phyloP scores from a whole-genome alignment of 148 eudicot species.

The Heliamphora exappendiculata region DNA sequence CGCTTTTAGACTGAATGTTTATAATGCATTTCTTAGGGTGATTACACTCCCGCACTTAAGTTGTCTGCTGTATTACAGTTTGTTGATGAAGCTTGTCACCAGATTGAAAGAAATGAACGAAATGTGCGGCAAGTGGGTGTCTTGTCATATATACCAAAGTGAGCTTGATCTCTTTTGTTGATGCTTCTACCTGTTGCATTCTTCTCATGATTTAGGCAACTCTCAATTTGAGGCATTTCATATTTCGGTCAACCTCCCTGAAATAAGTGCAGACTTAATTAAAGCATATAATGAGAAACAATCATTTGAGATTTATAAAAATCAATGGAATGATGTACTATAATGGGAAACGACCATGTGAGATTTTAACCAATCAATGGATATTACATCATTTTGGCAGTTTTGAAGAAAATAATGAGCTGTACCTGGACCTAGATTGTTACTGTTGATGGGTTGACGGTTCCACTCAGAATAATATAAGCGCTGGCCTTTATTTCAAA shows the following conservation, averaged over 20 bases:
- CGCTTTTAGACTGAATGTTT: slow-evolving; percentile 7
- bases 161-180: slow-evolving; percentile 11
- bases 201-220: not conserved
- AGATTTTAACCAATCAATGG: not conserved
- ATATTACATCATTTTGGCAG: not conserved
- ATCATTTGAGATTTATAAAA: no score
- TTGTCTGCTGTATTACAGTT: slow-evolving; percentile 44
- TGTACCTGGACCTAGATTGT: not conserved
- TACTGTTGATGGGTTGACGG: not conserved
- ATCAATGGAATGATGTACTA: no score
- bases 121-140: slow-evolving; percentile 80
- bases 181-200: slow-evolving; percentile 4
- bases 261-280: not conserved
- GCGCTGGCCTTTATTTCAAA: not conserved
- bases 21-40: not conserved
- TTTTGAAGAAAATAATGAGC: not conserved
- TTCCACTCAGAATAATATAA: not conserved
- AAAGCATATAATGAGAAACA: not conserved
- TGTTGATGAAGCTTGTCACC: slow-evolving; percentile 96
- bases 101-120: slow-evolving; percentile 84
- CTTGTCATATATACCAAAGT: slow-evolving; percentile 86
- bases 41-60: not conserved
- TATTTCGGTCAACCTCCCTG: slow-evolving; percentile 4
- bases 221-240: not conserved
- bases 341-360: not conserved